Conservation (phyloP, 2,329 filamentous ascomycete genomes). For the Exophiala oligosperma region DNA sequence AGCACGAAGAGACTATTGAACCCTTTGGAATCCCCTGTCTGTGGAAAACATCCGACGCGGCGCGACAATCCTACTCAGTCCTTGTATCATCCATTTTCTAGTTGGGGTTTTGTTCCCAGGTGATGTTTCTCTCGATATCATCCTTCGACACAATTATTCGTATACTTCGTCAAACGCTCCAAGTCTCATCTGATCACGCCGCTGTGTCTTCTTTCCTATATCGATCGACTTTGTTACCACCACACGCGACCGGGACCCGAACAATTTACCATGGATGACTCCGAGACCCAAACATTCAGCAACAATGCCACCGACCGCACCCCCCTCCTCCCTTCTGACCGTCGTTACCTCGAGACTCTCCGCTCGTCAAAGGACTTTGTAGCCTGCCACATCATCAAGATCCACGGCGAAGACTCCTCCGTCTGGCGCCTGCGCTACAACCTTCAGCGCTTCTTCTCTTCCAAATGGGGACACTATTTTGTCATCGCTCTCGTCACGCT, state of each 20-base stretch:
- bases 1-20: no score
- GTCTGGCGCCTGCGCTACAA: slow-evolving; percentile 24
- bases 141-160: no score
- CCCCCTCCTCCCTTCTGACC: slow-evolving; percentile 17
- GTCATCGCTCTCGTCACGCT: slow-evolving; percentile 51
- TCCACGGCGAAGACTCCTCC: slow-evolving; percentile 31
- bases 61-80: no score
- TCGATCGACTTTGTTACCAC: no score
- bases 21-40: no score
- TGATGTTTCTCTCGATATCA: no score
- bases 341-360: slow-evolving; percentile 3
- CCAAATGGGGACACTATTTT: slow-evolving; percentile 51
- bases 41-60: no score
- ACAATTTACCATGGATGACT: slow-evolving; percentile 8
- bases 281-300: background rate
- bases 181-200: no score
- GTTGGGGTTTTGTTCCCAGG: no score
- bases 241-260: background rate
- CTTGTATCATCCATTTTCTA: no score
- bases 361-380: slow-evolving; percentile 14
- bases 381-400: slow-evolving; percentile 26
- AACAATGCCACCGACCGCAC: slow-evolving; percentile 1
- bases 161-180: no score
- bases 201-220: no score
- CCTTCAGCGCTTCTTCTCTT: slow-evolving; percentile 42